phyloP scores from a whole-genome alignment of 805 yeast species.

The Ascoidea tarda region DNA sequence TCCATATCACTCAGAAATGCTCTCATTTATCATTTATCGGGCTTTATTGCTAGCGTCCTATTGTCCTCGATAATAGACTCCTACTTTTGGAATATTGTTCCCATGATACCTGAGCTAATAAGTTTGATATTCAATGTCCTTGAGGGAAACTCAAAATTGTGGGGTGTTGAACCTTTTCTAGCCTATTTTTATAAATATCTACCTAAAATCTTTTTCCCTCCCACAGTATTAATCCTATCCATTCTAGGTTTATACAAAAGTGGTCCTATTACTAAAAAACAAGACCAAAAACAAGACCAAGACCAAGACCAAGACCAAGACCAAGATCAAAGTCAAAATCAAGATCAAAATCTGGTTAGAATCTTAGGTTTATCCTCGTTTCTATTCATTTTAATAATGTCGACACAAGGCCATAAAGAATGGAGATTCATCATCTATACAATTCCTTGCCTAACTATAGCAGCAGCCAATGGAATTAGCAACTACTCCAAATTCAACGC shows the following conservation, averaged over 20 bases:
- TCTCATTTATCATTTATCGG: constrained; percentile 27
- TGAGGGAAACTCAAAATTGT: constrained; percentile 55
- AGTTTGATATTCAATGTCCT: constrained; percentile 66
- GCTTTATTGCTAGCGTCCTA: constrained; percentile 35
- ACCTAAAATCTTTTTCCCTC: constrained; percentile 22
- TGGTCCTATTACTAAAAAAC: constrained; percentile 34
- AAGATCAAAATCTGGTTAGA: constrained; percentile 16
- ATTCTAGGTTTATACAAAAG: constrained; percentile 72
- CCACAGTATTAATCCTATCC: constrained; percentile 60
- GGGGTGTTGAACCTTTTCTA: constrained; percentile 72
- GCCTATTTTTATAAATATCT: constrained; percentile 48
- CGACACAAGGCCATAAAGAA: constrained; percentile 84
- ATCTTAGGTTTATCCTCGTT: constrained; percentile 36
- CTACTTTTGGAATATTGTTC: constrained; percentile 46
- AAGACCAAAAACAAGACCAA: background rate
- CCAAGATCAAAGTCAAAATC: too few relatives aligned
- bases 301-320: background rate
- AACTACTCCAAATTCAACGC: constrained; percentile 13
- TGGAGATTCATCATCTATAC: constrained; percentile 81
- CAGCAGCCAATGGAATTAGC: constrained; percentile 50
- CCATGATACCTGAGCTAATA: constrained; percentile 52
- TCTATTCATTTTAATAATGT: constrained; percentile 45
- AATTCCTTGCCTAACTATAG: constrained; percentile 50
- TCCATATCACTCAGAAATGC: constrained; percentile 29
- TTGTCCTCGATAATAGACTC: constrained; percentile 47